Base-by-base conservation (phyloP, 2,329 filamentous ascomycete genomes). In the Stachybotrys chlorohalonatus region DNA sequence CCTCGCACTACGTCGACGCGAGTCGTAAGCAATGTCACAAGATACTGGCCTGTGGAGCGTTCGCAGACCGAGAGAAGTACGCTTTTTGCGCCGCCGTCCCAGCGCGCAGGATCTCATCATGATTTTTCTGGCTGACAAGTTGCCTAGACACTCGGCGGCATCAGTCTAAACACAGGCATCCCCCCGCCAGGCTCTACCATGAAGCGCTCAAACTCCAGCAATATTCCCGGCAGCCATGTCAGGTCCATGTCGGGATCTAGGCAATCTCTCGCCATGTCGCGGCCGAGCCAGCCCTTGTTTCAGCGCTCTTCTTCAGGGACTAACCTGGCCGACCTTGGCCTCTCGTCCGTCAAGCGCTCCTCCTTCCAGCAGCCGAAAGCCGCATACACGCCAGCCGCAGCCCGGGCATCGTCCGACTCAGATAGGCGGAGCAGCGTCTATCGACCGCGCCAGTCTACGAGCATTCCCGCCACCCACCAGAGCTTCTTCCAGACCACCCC, bases 401-500 rank as follows among this genome's bases (percentile, higher is more conserved):
- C 62, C 42, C 64, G 78, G 70, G 71, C 73, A 66, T 79, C 75
- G 59, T 75, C 73, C 62, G 80, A 75, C 67, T 65, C 76, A 70
- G 78, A 85, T 56, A 75, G 89, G 64, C 70, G 94, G 60, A 97
- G 93, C 74, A 97, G 93, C 67, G 86, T 96, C 60, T 84, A 90
- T 73, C 82, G 83, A 62, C 65, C 76, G 5, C 82, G 88, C n/a
- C 82, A 84, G 11, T 92, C 89, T 1, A 81, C 78, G 13, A 77
- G 75, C 49, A 88, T 84, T 2, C 80, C 83, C n/a, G 79, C 83
- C 61, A 82, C 77, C 52, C 89, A 94, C 63, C 92, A 96, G 70
- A 96, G 90, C 58, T 97, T 99, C 77, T 99, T 99, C 71, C 88
- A 92, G 62, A 89, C 92, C 58, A 89, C 85, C 24, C 90, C 90